Conservation (phyloP, 2,329 filamentous ascomycete species). For the Paecilomyces niveus region DNA sequence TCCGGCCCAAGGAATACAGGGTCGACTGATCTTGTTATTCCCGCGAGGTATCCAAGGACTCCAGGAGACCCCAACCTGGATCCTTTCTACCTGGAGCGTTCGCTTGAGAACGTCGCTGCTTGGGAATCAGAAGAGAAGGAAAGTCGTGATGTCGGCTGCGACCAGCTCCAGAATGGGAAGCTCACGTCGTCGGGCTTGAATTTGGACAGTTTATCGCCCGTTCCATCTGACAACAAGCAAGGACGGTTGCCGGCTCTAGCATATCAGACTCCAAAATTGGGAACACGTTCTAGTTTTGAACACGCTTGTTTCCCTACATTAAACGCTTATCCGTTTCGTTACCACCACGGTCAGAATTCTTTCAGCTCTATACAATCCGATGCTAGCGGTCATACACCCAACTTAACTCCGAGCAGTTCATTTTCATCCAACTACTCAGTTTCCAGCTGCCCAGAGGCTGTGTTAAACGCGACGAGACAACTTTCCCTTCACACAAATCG, state of each 20-base stretch:
- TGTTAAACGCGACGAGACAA: constrained; percentile 21
- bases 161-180: constrained; percentile 22
- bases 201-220: constrained; percentile 1
- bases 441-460: constrained; percentile 19
- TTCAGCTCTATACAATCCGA: constrained; percentile 28
- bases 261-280: background rate
- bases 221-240: background rate
- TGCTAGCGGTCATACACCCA: constrained; percentile 18
- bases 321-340: constrained; percentile 4
- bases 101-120: constrained; percentile 19
- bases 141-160: constrained; percentile 25
- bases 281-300: background rate
- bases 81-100: constrained; percentile 33
- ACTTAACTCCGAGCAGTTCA: constrained; percentile 32
- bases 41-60: constrained; percentile 1
- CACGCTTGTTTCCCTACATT: background rate
- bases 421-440: constrained; percentile 31
- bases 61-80: constrained; percentile 28
- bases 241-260: background rate
- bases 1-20: background rate
- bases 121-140: constrained; percentile 18
- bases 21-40: constrained; percentile 3
- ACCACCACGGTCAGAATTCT: constrained; percentile 25
- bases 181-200: constrained; percentile 22
- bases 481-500: constrained; percentile 15